Evolutionary conservation across 352 stramenopile genomes (phyloP), one percentile per base, ranked within the genome.

Genomic region (Pythium folliculosum): DNA sequence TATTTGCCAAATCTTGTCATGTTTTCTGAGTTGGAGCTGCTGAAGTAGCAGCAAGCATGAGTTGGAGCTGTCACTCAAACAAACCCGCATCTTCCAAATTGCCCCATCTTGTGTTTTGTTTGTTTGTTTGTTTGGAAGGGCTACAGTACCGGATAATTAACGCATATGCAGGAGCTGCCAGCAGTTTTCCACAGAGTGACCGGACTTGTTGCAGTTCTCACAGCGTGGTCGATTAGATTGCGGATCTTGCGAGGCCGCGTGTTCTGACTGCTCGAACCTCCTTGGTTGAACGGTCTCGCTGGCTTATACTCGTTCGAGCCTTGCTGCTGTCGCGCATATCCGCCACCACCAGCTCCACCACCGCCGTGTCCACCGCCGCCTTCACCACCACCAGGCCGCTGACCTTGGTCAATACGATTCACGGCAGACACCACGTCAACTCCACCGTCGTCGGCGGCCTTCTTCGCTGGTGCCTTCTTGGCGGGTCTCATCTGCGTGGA

Each of bases 391-490:
- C 2, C 14, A 12, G 37, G 9, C 4, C 37, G 9, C 37, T 12
- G 37, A 43, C 37, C 37, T 43, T 43, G 37, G 37, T 43, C 10
- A 43, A 43, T 43, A 12, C 37, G 37, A 13, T 43, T 43, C 37
- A 50, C 38, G n/a, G 37, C 37, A 3, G 54, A 35, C 3, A 50
- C 10, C 21, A n/a, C 30, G 16, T 37, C 32, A 38, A 12, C 19
- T 12, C 37, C 37, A 12, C 9, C 37, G 5, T 55, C 45, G 8
- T 55, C 45, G 14, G 23, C 25, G 4, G 35, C 6, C 40, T 67
- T 67, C 43, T 61, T 67, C 32, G n/a, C 19, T 16, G 32, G 2
- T 0, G 16, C 7, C 43, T 69, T 62, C 56, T 62, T 69, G 13
- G 16, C n/a, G 12, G 44, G 63, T 0, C 43, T 53, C 17, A 44